These are phyloP conservation scores for button mushroom (Agaricus bisporus) DNA, from an alignment of 768 basidiomycete species.

Conservation along the genomic window DNA sequence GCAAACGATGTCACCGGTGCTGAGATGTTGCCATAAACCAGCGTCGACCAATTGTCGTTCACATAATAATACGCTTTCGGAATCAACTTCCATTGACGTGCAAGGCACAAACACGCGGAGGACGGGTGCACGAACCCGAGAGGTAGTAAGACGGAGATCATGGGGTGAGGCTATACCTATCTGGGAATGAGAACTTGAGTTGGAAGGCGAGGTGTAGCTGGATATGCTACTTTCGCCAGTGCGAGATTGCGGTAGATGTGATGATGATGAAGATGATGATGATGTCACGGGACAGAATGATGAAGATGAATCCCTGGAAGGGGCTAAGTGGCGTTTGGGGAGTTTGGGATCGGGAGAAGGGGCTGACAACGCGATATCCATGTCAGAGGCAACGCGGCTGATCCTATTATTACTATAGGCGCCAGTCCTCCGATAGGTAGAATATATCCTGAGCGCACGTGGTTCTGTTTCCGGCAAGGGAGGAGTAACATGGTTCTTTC, in stretches of 20 bases:
- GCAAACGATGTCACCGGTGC: slow-evolving; percentile 70
- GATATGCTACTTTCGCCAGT: slow-evolving; percentile 12
- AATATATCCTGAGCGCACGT: slow-evolving; percentile 22
- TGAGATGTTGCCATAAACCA: slow-evolving; percentile 72
- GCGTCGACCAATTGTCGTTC: slow-evolving; percentile 63
- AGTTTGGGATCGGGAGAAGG: slow-evolving; percentile 12
- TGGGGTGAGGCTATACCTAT: slow-evolving; percentile 39
- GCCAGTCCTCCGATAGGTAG: slow-evolving; percentile 22
- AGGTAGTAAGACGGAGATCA: slow-evolving; percentile 55
- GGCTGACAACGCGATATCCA: not conserved
- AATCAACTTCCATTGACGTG: slow-evolving; percentile 38
- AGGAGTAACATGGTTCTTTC: slow-evolving; percentile 11
- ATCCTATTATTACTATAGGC: slow-evolving; percentile 10
- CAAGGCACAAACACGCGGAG: slow-evolving; percentile 74
- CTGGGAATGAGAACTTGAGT: slow-evolving; percentile 8
- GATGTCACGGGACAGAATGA: slow-evolving; percentile 14
- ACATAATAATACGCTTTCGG: slow-evolving; percentile 45
- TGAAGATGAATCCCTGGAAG: slow-evolving; percentile 45
- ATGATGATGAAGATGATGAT: slow-evolving; percentile 12
- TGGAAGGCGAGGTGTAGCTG: slow-evolving; percentile 10
- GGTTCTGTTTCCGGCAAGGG: slow-evolving; percentile 26
- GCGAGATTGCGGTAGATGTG: not conserved
- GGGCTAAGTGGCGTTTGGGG: slow-evolving; percentile 35
- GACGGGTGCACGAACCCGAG: slow-evolving; percentile 62
- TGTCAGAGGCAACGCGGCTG: not conserved